Evolutionary conservation across 2,329 filamentous ascomycete species (phyloP).

Genomic region (Scedosporium apiospermum): DNA sequence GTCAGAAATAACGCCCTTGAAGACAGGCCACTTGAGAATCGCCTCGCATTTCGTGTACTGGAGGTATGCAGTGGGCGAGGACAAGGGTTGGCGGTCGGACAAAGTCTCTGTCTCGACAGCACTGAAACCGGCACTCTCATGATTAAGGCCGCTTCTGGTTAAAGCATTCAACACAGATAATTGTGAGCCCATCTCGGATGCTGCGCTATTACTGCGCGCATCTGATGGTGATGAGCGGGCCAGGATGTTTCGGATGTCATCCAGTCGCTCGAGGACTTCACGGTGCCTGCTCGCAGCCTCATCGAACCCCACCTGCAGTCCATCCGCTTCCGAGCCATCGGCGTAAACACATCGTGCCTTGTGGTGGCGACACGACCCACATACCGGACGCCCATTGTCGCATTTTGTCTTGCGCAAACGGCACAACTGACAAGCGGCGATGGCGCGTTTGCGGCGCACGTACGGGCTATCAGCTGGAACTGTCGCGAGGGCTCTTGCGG

Average conservation of each 20-base stretch:
- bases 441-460: constrained; percentile 16
- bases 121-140: not conserved
- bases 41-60: constrained; percentile 9
- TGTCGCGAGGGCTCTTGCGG: not conserved
- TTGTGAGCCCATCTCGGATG: not conserved
- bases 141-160: not conserved
- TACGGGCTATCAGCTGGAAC: not conserved
- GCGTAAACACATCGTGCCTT: constrained; percentile 18
- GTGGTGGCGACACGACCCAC: constrained; percentile 18
- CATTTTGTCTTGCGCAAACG: constrained; percentile 21
- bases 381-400: constrained; percentile 20
- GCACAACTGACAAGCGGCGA: constrained; percentile 21
- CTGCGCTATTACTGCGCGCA: not conserved
- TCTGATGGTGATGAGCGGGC: not conserved
- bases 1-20: constrained; percentile 6
- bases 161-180: not conserved
- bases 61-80: not conserved
- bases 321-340: constrained; percentile 2
- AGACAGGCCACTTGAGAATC: constrained; percentile 9
- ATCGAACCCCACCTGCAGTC: not conserved
- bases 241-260: constrained; percentile 4
- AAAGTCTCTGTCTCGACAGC: not conserved
- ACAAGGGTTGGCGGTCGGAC: not conserved
- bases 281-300: constrained; percentile 4
- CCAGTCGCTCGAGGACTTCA: constrained; percentile 4